Evolutionary conservation across 2,329 filamentous ascomycete species (phyloP), one percentile per base, ranked within the genome.

Genomic region (Diplocarpon mali): DNA sequence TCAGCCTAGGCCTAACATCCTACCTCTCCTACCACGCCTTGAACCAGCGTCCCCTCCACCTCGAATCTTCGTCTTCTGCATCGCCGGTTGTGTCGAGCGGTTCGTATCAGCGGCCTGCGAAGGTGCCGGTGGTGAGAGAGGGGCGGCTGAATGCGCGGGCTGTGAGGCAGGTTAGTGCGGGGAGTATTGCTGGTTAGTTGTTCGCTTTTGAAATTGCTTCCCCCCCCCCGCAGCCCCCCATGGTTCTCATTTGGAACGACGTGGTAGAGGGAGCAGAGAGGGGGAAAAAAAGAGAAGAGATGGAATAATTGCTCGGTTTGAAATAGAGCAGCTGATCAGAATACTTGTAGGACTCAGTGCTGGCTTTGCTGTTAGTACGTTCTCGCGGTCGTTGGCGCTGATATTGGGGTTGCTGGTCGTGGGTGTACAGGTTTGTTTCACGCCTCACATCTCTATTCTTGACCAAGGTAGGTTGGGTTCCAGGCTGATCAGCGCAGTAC

Each of bases 361-460:
- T 6, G 57, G 59, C 2, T 40, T 89, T 28, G 65, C 80, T 0
- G 70, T 88, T 20, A 78, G 78, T 47, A 67, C 82, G 13, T 86
- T 89, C 61, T 86, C 81, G 8, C 77, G 76, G 58, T 76, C 80
- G 1, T 65, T 89, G 38, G 80, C 82, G 1, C 57, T 88, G 13
- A 61, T 89, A 15, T 65, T 83, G 15, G 83, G 83, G 0, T 57
- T 85, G 11, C 63, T 78, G 9, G 72, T 85, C 17, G 67, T 84
- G 12, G 68, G 75, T 34, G 45, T 59, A 46, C 57, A 60, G 47
- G 58, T 60, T 41, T 34, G 48, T 44, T 30, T 9, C 12, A 11
- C n/a, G 3, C 17, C n/a, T 5, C 9, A 5, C 12, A 29, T 35
- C 12, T 7, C 24, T 30, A 36, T 24, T 24, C 4, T 32, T 32